phyloP scores from a whole-genome alignment of 768 basidiomycete species.

The Tulasnella sp. region DNA sequence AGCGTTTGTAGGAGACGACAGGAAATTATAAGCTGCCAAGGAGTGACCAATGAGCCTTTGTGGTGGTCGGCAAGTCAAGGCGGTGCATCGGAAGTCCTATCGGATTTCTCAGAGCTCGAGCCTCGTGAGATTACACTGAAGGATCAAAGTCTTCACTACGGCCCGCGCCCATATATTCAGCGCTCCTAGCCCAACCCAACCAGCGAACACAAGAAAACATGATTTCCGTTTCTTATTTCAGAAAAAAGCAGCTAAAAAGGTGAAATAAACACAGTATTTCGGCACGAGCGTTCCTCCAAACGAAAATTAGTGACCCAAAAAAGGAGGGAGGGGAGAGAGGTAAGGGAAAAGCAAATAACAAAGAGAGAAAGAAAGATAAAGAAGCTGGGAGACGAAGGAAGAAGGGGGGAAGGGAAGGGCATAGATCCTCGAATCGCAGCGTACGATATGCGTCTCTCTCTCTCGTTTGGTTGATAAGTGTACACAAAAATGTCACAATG shows the following conservation, averaged over 20 bases:
- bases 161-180: too few relatives aligned
- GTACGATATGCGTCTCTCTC: not conserved
- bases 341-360: not conserved
- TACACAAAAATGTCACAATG: not conserved
- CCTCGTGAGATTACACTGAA: too few relatives aligned
- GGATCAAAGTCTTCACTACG: too few relatives aligned
- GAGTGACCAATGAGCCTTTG: too few relatives aligned
- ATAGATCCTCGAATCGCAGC: conserved; percentile 7
- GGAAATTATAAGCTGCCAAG: too few relatives aligned
- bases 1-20: too few relatives aligned
- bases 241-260: not conserved
- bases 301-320: not conserved
- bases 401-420: not conserved
- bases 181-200: too few relatives aligned
- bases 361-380: not conserved
- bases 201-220: not conserved
- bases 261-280: conserved; percentile 12
- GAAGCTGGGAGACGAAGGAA: not conserved
- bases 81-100: too few relatives aligned
- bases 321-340: not conserved
- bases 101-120: too few relatives aligned
- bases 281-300: not conserved
- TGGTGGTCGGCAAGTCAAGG: too few relatives aligned
- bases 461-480: conserved; percentile 9
- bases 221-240: not conserved